phyloP scores from a whole-genome alignment of 2,329 filamentous ascomycete genomes.

The Alternaria hordeiaustralica region DNA sequence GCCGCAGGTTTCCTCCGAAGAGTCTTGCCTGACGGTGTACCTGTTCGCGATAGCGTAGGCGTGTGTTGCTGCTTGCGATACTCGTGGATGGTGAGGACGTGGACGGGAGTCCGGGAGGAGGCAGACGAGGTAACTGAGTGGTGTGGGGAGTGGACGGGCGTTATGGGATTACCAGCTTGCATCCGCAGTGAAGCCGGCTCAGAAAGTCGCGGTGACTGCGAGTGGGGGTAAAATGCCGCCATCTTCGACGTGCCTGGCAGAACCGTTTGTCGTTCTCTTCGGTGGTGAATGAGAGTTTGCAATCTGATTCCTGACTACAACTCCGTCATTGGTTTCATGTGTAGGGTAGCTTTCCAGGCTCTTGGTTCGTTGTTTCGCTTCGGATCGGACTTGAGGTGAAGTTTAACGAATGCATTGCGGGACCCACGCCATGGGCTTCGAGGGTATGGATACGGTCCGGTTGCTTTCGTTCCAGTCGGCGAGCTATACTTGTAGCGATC shows the following conservation, averaged over 20 bases:
- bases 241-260: conserved; percentile 21
- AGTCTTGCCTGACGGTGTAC: conserved; percentile 40
- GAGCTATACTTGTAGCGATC: not conserved
- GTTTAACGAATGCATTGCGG: conserved; percentile 25
- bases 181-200: conserved; percentile 25
- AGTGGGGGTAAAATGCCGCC: conserved; percentile 24
- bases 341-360: not conserved
- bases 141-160: conserved; percentile 47
- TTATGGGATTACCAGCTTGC: conserved; percentile 29
- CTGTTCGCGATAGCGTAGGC: conserved; percentile 33
- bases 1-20: conserved; percentile 48
- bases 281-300: not conserved
- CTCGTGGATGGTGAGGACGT: conserved; percentile 48
- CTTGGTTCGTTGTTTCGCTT: conserved; percentile 13
- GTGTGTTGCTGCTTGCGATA: conserved; percentile 49
- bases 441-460: not conserved
- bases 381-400: conserved; percentile 10
- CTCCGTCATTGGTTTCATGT: conserved; percentile 3
- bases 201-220: conserved; percentile 32
- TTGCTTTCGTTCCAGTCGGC: not conserved
- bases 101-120: conserved; percentile 41
- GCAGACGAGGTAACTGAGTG: conserved; percentile 44
- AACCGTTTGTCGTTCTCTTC: not conserved
- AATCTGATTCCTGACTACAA: not conserved
- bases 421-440: conserved; percentile 12